Evolutionary conservation across 2,329 filamentous ascomycete species (phyloP).

Genomic region (Colletotrichum chlorophyti): DNA sequence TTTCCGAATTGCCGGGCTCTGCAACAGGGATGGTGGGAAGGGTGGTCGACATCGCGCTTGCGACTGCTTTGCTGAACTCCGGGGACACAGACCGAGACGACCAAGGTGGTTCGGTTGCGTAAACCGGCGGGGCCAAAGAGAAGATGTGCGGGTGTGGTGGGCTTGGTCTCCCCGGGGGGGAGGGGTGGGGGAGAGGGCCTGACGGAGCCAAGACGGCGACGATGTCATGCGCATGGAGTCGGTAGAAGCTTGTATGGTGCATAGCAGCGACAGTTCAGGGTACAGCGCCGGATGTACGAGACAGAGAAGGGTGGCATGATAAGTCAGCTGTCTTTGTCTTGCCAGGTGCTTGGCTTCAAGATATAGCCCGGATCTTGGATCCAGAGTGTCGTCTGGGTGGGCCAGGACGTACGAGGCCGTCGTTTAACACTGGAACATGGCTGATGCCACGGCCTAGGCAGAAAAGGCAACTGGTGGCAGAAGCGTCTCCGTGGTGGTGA

Average conservation of each 20-base stretch:
- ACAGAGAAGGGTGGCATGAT: too few species aligned
- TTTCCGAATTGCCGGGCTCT: constrained; percentile 11
- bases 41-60: constrained; percentile 5
- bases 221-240: constrained; percentile 23
- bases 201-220: constrained; percentile 20
- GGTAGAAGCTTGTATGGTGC: constrained; percentile 15
- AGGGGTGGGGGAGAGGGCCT: too few species aligned
- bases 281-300: not conserved
- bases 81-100: not conserved
- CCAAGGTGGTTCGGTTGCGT: constrained; percentile 14
- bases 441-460: too few species aligned
- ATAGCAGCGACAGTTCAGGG: not conserved
- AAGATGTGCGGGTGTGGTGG: constrained; percentile 4
- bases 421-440: too few species aligned
- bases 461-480: too few species aligned
- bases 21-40: not conserved
- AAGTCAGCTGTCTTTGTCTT: too few species aligned
- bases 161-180: not conserved
- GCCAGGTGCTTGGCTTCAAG: not conserved
- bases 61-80: constrained; percentile 3
- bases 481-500: too few species aligned
- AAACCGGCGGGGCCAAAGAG: constrained; percentile 1
- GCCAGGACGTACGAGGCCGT: not conserved
- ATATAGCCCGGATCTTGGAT: not conserved
- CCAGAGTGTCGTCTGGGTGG: not conserved